phyloP scores from a whole-genome alignment of 352 stramenopile genomes.

The Blastocystis sp. region DNA sequence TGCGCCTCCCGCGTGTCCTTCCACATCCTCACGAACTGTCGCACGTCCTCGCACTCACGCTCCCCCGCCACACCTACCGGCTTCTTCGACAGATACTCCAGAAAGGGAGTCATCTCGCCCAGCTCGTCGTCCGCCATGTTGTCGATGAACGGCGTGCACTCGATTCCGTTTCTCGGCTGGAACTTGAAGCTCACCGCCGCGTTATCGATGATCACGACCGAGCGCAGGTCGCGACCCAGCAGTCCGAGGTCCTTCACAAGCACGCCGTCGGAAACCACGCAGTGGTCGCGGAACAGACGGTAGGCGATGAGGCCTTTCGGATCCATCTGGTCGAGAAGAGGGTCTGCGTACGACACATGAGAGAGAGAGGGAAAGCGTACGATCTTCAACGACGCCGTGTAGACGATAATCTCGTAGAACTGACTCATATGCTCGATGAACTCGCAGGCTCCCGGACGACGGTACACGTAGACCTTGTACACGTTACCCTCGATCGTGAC shows the following conservation, averaged over 20 bases:
- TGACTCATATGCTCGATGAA: conserved; percentile 88
- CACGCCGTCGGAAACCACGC: conserved; percentile 83
- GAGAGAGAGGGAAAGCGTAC: conserved; percentile 28
- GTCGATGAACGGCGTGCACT: conserved; percentile 74
- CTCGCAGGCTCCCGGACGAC: conserved; percentile 80
- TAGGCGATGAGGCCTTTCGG: conserved; percentile 73
- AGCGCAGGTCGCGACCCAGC: conserved; percentile 79
- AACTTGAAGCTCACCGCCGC: conserved; percentile 93
- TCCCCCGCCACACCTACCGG: not conserved
- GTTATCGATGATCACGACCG: conserved; percentile 96
- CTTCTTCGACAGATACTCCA: conserved; percentile 58
- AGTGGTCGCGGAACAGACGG: conserved; percentile 82
- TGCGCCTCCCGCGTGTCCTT: not conserved
- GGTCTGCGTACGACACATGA: conserved; percentile 79
- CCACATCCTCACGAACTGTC: conserved; percentile 25
- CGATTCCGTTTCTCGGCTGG: conserved; percentile 83
- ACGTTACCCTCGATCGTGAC: conserved; percentile 80
- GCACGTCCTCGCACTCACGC: not conserved
- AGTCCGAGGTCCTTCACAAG: conserved; percentile 93
- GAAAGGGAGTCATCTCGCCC: conserved; percentile 58
- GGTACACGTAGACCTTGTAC: conserved; percentile 77
- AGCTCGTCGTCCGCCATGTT: conserved; percentile 76
- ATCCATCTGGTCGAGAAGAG: conserved; percentile 88
- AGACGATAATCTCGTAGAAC: conserved; percentile 93
- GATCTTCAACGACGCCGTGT: conserved; percentile 87